Evolutionary conservation across 495 filamentous ascomycete species (phyloP).

Genomic region (Diplogelasinospora grovesii): DNA sequence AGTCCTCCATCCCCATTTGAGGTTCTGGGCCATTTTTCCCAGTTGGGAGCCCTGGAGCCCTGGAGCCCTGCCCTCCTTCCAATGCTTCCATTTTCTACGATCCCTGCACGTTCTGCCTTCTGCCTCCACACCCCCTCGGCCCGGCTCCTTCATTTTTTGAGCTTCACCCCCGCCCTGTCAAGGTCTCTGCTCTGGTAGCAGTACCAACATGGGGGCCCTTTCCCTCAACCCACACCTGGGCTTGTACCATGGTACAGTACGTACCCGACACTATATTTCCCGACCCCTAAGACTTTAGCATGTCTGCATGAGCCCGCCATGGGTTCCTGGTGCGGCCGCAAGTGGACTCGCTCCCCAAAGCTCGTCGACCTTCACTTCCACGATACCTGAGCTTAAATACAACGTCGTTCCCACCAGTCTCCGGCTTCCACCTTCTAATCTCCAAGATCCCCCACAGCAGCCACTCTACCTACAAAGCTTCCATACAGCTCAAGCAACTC

Average conservation of each 20-base stretch:
- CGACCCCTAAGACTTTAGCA: constrained; percentile 12
- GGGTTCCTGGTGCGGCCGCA: constrained; percentile 23
- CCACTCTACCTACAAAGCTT: neutral
- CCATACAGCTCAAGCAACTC: neutral
- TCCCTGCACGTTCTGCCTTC: constrained; percentile 6
- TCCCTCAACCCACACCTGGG: constrained; percentile 2
- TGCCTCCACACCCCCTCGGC: constrained; percentile 5
- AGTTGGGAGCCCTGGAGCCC: constrained; percentile 6
- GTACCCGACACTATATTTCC: constrained; percentile 13
- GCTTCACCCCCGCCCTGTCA: too few relatives aligned
- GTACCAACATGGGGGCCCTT: constrained; percentile 6
- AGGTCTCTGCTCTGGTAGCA: neutral
- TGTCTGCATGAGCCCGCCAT: constrained; percentile 18
- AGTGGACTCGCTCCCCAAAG: too few relatives aligned
- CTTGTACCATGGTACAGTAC: constrained; percentile 8
- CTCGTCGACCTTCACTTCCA: constrained; percentile 11
- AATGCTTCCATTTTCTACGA: constrained; percentile 8
- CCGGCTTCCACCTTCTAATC: neutral
- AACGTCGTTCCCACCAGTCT: constrained; percentile 14
- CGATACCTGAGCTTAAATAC: constrained; percentile 21
- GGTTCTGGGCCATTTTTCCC: neutral
- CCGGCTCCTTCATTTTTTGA: neutral
- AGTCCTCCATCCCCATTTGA: neutral
- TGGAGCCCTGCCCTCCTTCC: neutral
- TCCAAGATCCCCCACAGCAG: constrained; percentile 8